Evolutionary conservation across 805 yeast species (phyloP).

Genomic region (Vanderwaltozyma tropicalis): DNA sequence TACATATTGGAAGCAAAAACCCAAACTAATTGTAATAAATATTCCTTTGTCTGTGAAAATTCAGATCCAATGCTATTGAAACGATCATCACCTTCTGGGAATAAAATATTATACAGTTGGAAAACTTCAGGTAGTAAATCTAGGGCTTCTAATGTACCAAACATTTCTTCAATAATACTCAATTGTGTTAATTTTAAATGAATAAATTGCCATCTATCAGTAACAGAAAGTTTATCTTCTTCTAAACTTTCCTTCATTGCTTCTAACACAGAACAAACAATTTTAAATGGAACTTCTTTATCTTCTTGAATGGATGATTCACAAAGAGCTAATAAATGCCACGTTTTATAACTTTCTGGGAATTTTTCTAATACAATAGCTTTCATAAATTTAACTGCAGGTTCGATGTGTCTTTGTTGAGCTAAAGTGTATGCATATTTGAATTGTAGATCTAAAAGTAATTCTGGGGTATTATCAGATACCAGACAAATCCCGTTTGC

Average conservation of each 20-base stretch:
- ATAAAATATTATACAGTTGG: constrained; percentile 43
- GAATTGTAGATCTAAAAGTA: constrained; percentile 20
- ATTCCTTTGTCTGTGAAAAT: constrained; percentile 23
- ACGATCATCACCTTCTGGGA: constrained; percentile 10
- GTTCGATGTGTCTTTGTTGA: constrained; percentile 32
- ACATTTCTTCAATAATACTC: constrained; percentile 51
- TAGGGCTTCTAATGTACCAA: constrained; percentile 49
- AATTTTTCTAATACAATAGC: constrained; percentile 36
- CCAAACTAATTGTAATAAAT: constrained; percentile 57
- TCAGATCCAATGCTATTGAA: constrained; percentile 8
- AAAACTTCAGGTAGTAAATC: constrained; percentile 61
- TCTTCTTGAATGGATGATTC: constrained; percentile 48
- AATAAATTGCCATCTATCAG: constrained; percentile 38
- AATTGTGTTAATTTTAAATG: constrained; percentile 70
- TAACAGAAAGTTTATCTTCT: constrained; percentile 6
- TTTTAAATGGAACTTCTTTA: constrained; percentile 43
- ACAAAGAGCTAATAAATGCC: constrained; percentile 60
- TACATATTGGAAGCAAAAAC: constrained; percentile 61
- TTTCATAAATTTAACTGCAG: constrained; percentile 39
- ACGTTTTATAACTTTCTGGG: constrained; percentile 48
- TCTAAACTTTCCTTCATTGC: constrained; percentile 30
- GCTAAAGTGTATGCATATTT: constrained; percentile 43
- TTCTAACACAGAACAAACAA: constrained; percentile 43
- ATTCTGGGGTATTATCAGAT: neutral
- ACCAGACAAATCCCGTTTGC: constrained; percentile 18